Base-by-base conservation (phyloP, 805 yeast genomes). In the Ogataea degrootiae region DNA sequence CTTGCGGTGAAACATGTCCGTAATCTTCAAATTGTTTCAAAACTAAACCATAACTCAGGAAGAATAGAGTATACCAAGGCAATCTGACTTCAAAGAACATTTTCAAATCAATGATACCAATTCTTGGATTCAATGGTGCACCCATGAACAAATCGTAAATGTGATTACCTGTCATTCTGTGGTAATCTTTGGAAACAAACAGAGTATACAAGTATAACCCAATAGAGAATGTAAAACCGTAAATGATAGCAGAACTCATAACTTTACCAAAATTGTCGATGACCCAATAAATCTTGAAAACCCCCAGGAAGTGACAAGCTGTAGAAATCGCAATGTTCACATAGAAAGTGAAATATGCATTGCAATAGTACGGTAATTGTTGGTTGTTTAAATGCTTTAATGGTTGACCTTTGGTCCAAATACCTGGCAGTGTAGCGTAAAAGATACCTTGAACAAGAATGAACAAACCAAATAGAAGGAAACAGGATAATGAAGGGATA, bases 31-130 rank as follows among this genome's bases (percentile, higher is more conserved):
- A 79, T 70, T 94, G 99, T 67, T 80, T 83, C 53, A 88, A 72
- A 38, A 83, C 82, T 31, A 88, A 78, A 29, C 89, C 87, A 48
- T 87, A 68, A 3, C 92, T 75, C 53, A 90, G 67, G 72, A 89
- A 87, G 68, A 83, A 82, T 43, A 94, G 70, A 14, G 90, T 87
- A 72, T 83, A 94, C 99, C 99, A 94, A 15, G 99, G 99, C 50
- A 94, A 75, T 66, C 99, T 82, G 39, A 94, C 97, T 70, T 94
- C 99, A 65, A 90, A 92, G 69, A 94, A 94, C 96, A 94, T 89
- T 75, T 94, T 94, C 66, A 89, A 74, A 69, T 94, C 99, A 59
- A 92, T 76, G 58, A 83, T 84, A 38, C 97, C 98, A 63, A 92
- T 75, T 66, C 99, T 79, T 53, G 99, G 99, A 69, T 94, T 94